phyloP scores from a whole-genome alignment of 1,139 yeast genomes.

The Blastobotrys petasosporus region DNA sequence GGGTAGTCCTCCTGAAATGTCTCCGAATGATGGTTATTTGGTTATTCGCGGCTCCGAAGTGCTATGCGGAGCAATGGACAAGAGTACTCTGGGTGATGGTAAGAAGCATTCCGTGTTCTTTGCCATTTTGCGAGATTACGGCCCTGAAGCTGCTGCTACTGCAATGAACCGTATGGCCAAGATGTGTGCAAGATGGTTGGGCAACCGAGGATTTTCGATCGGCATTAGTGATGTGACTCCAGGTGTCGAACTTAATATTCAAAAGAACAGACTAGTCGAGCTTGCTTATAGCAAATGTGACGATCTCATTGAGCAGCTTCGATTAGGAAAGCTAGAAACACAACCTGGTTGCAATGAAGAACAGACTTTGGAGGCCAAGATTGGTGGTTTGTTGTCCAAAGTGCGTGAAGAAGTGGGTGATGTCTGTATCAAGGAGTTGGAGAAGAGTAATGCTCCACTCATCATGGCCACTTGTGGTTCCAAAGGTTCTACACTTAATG shows the following conservation, averaged over 20 bases:
- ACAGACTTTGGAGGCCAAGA: slow-evolving; percentile 94
- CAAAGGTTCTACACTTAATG: slow-evolving; percentile 95
- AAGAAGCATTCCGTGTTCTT: slow-evolving; percentile 95
- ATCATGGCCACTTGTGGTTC: slow-evolving; percentile 99
- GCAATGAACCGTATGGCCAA: slow-evolving; percentile 99
- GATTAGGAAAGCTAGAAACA: slow-evolving; percentile 86
- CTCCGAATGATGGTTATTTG: slow-evolving; percentile 94
- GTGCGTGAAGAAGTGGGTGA: slow-evolving; percentile 99
- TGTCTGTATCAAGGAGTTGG: slow-evolving; percentile 88
- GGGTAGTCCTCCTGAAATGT: slow-evolving; percentile 81
- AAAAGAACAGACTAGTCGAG: slow-evolving; percentile 86
- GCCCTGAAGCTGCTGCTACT: slow-evolving; percentile 88
- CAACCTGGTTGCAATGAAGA: slow-evolving; percentile 99
- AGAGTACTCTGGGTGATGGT: slow-evolving; percentile 94
- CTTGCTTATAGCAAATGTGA: slow-evolving; percentile 89
- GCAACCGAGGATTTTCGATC: slow-evolving; percentile 93
- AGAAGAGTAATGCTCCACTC: slow-evolving; percentile 87
- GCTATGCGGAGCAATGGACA: slow-evolving; percentile 94
- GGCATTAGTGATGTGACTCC: slow-evolving; percentile 99
- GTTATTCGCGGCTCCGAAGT: slow-evolving; percentile 85
- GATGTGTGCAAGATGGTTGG: slow-evolving; percentile 88
- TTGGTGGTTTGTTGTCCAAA: slow-evolving; percentile 91
- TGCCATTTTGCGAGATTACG: slow-evolving; percentile 89
- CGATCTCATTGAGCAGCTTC: slow-evolving; percentile 72
- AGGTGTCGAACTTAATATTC: slow-evolving; percentile 64